phyloP scores from a whole-genome alignment of 257 asterid genomes.

The Apocynum venetum region DNA sequence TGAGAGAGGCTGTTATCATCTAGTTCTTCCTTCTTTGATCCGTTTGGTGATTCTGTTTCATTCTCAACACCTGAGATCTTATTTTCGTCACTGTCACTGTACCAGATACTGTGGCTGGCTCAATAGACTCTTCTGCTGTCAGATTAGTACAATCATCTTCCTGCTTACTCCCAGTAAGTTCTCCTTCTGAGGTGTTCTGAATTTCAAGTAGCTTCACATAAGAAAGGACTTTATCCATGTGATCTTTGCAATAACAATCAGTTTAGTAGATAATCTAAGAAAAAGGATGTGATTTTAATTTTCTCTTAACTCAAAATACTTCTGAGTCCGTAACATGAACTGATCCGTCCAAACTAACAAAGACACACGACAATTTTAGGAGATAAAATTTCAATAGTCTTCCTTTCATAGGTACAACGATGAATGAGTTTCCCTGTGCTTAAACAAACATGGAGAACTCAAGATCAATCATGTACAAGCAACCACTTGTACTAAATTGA shows the following conservation, averaged over 20 bases:
- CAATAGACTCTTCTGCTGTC: constrained; percentile 24
- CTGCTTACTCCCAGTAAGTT: constrained; percentile 17
- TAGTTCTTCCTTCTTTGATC: constrained; percentile 27
- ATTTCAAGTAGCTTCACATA: constrained; percentile 8
- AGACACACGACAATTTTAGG: neutral
- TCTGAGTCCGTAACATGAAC: neutral
- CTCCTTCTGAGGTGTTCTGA: constrained; percentile 43
- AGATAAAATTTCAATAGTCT: neutral
- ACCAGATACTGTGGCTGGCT: constrained; percentile 38
- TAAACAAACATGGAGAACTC: neutral
- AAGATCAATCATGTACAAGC: neutral
- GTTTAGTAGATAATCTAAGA: neutral
- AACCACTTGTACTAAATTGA: neutral
- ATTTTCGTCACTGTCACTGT: constrained; percentile 28
- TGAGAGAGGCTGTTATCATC: constrained; percentile 27
- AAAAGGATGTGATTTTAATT: neutral
- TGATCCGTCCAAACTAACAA: neutral
- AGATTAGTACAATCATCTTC: constrained; percentile 20
- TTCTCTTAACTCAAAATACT: neutral
- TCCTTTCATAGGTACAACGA: neutral
- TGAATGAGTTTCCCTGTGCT: neutral
- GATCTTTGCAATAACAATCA: neutral
- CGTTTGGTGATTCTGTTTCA: constrained; percentile 22
- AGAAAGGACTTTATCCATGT: constrained; percentile 6
- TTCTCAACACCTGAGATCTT: constrained; percentile 20